Evolutionary conservation across 2,329 filamentous ascomycete genomes (phyloP), one percentile per base, ranked within the genome.

Genomic region (Coniochaeta hoffmannii): DNA sequence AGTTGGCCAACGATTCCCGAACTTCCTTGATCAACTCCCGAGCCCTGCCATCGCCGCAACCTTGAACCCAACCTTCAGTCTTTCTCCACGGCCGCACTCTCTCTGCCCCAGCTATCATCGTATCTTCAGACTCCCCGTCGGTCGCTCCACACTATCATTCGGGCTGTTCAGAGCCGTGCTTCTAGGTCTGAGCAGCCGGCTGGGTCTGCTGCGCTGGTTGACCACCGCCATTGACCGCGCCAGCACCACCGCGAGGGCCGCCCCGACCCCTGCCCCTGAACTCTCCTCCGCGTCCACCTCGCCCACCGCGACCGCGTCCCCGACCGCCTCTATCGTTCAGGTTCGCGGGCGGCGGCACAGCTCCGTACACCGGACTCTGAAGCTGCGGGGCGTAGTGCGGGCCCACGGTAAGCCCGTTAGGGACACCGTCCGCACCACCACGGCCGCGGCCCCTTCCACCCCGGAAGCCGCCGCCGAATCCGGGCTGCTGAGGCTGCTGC

Each of bases 271-370:
- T 55, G 54, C 41, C 41, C 19, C 41, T 19, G 41, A 46, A 46
- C 41, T 46, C 41, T 26, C 41, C 41, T 34, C 59, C 62, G 56
- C 50, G 58, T 57, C 60, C 60, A 38, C 72, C 70, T 50, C 75
- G 56, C 15, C 67, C 63, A 35, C 63, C 55, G 36, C 63, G 55
- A 15, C 62, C 73, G 56, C 74, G 66, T 36, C 71, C 71, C 46
- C 76, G 69, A 14, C 74, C 69, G 28, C 71, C 71, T 22, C 70
- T 64, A 17, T 71, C 63, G 59, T 86, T 77, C 12, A 88, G 69
- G 44, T 67, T 77, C 1, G 79, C 68, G 1, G 86, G 86, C 22
- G 86, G 86, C 30, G 83, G 82, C 8, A 86, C 80, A 15, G 77
- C 77, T 56, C 76, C 77, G 63, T 82, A 86, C 32, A 34, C 31